These are phyloP conservation scores for Kurtzmaniella quercitrusa DNA, from an alignment of 1,139 yeast species.

Conservation along the genomic window DNA sequence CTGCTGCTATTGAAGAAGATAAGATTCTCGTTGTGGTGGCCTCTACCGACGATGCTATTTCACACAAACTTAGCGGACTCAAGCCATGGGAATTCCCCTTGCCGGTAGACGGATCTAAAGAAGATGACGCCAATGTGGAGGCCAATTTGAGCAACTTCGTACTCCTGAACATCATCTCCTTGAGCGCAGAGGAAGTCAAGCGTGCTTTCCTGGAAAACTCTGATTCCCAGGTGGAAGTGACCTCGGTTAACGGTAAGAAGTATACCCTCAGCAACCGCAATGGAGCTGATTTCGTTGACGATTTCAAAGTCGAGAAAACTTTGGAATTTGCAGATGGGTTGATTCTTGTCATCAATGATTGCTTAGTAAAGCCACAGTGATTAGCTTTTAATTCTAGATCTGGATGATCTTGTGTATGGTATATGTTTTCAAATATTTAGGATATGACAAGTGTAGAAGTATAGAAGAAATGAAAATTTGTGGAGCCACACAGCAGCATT, in stretches of 20 bases:
- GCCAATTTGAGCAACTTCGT: constrained; percentile 50
- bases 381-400: constrained; percentile 1
- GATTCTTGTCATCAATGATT: constrained; percentile 45
- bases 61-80: constrained; percentile 22
- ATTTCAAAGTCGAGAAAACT: not conserved
- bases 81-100: constrained; percentile 77
- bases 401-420: not conserved
- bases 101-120: constrained; percentile 30
- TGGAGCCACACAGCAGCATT: no score
- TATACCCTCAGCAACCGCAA: not conserved
- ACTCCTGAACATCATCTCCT: constrained; percentile 45
- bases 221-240: constrained; percentile 22
- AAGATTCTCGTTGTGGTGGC: constrained; percentile 50
- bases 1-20: constrained; percentile 35
- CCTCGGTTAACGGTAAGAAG: constrained; percentile 38
- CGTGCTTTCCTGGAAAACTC: constrained; percentile 6
- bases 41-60: constrained; percentile 55
- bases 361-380: constrained; percentile 26
- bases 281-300: not conserved
- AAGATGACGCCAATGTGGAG: constrained; percentile 38
- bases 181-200: constrained; percentile 12
- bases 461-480: no score
- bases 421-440: not conserved
- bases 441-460: no score
- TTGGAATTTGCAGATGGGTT: constrained; percentile 54